Conservation (phyloP, 768 basidiomycete genomes). For the Kwoniella dejecticola region DNA sequence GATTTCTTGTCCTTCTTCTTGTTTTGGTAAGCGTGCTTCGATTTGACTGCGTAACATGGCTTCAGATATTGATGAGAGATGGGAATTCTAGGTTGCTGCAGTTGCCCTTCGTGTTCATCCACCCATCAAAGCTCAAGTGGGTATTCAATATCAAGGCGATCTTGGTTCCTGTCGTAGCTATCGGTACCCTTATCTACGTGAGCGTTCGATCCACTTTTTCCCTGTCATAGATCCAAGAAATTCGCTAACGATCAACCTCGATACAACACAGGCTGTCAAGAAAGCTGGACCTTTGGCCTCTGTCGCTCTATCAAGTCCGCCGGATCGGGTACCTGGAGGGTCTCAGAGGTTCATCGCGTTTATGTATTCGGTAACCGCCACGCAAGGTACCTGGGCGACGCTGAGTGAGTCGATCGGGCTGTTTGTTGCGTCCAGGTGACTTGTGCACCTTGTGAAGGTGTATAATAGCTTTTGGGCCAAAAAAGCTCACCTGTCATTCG, state of each 20-base stretch:
- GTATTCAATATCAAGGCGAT: slow-evolving; percentile 47
- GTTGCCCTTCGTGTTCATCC: slow-evolving; percentile 46
- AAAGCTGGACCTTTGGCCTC: slow-evolving; percentile 28
- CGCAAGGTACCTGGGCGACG: slow-evolving; percentile 42
- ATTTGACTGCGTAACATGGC: too few relatives aligned
- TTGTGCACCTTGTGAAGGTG: too few relatives aligned
- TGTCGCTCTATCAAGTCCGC: slow-evolving; percentile 28
- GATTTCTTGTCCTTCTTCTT: slow-evolving; percentile 50
- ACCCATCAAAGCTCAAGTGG: slow-evolving; percentile 38
- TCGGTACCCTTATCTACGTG: slow-evolving; percentile 44
- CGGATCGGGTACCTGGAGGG: slow-evolving; percentile 31
- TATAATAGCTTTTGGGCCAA: neutral
- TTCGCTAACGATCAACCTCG: too few relatives aligned
- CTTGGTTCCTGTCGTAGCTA: slow-evolving; percentile 32
- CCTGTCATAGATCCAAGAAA: too few relatives aligned
- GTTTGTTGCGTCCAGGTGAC: too few relatives aligned
- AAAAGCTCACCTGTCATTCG: neutral
- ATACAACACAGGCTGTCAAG: slow-evolving; percentile 27
- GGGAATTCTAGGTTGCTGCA: slow-evolving; percentile 32
- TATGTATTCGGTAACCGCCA: slow-evolving; percentile 36
- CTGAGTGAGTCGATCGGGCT: slow-evolving; percentile 14
- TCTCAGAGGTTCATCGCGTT: slow-evolving; percentile 38
- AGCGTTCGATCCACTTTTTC: slow-evolving; percentile 1
- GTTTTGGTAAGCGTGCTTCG: slow-evolving; percentile 43
- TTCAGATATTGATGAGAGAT: too few relatives aligned